Evolutionary conservation across 805 yeast genomes (phyloP).

Genomic region (Kazachstania martiniae): DNA sequence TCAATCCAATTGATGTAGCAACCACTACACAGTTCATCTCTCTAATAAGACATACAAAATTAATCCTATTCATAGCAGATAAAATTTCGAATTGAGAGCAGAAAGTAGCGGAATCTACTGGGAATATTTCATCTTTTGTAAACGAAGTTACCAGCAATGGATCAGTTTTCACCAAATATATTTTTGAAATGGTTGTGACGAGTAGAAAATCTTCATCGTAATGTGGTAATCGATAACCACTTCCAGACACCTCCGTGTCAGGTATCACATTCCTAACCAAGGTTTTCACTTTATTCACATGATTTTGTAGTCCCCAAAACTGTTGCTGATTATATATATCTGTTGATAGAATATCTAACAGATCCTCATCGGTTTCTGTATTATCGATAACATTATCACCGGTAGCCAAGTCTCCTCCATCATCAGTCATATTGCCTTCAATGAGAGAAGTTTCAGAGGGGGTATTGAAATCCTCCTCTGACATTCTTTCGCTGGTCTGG

Average conservation of each 20-base stretch:
- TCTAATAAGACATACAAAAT: constrained; percentile 14
- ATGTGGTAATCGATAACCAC: constrained; percentile 10
- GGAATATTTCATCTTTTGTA: constrained; percentile 15
- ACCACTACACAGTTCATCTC: constrained; percentile 20
- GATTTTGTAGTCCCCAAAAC: constrained; percentile 12
- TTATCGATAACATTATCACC: too few relatives aligned
- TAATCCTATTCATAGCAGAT: constrained; percentile 9
- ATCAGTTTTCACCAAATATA: constrained; percentile 11
- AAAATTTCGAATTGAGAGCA: constrained; percentile 5
- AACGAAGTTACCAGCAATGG: constrained; percentile 19
- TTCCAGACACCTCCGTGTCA: constrained; percentile 4
- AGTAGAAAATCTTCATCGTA: constrained; percentile 12
- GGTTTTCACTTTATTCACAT: constrained; percentile 9
- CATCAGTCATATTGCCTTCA: too few relatives aligned
- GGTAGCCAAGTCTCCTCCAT: too few relatives aligned
- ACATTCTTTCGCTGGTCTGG: too few relatives aligned
- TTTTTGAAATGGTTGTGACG: constrained; percentile 8
- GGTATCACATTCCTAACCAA: constrained; percentile 6
- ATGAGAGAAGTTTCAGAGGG: too few relatives aligned
- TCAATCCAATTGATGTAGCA: constrained; percentile 18
- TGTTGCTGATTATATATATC: constrained; percentile 3
- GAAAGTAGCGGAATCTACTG: constrained; percentile 5
- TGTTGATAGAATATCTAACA: too few relatives aligned
- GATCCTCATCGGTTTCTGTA: constrained; percentile 1
- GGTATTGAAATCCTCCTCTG: too few relatives aligned